Percentiles rank a stretch among this genome's conserved stretches.
These are phyloP conservation scores for Globisporangium irregulare DNA, from an alignment of 352 stramenopile species.

Conservation along the genomic window DNA sequence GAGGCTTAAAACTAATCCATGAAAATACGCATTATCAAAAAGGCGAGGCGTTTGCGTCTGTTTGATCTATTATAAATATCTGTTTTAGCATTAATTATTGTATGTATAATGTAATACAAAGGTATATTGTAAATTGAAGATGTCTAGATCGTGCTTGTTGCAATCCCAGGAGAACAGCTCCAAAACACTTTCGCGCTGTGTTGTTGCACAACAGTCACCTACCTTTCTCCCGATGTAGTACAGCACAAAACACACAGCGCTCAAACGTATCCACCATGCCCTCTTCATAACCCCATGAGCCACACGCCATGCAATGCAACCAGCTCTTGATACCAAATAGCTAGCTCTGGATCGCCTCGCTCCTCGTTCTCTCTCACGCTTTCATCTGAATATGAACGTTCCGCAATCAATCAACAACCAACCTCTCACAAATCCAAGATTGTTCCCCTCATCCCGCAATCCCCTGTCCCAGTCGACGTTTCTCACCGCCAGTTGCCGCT, in stretches of 20 bases:
- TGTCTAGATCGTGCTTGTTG: neutral
- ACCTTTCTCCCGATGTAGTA: too few relatives aligned
- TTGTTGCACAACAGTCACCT: too few relatives aligned
- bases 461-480: neutral
- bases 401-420: slow-evolving; percentile 4
- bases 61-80: neutral
- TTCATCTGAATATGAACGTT: neutral
- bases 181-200: neutral
- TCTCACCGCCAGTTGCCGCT: neutral
- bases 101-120: neutral
- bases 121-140: neutral
- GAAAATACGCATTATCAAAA: too few relatives aligned
- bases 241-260: too few relatives aligned
- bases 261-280: too few relatives aligned
- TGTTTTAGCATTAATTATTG: neutral
- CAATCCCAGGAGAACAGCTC: neutral
- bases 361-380: neutral
- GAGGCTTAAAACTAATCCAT: neutral
- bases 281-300: neutral
- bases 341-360: neutral
- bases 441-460: slow-evolving; percentile 4
- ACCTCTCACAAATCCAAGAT: neutral
- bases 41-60: too few relatives aligned
- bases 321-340: neutral
- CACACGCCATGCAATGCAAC: neutral